These are phyloP conservation scores for Iris macrosiphon DNA, from an alignment of 106 monocot genomes.

Conservation along the genomic window DNA sequence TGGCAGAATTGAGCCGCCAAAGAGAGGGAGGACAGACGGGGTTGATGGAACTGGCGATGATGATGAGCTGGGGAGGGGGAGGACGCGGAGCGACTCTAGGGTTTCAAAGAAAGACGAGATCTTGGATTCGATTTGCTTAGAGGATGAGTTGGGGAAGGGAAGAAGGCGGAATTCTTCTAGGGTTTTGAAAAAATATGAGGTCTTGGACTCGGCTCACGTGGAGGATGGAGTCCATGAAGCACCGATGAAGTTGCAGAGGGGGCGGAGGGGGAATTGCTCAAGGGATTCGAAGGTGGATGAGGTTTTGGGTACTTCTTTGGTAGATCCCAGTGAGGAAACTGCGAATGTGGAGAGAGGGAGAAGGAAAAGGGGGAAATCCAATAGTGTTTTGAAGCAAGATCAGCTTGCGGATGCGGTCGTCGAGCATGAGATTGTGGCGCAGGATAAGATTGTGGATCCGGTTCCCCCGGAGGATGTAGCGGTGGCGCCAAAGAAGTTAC, in stretches of 20 bases:
- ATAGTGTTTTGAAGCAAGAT: neutral
- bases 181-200: slow-evolving; percentile 9
- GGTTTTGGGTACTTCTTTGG: neutral
- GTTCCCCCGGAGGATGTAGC: too few species aligned
- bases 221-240: slow-evolving; percentile 1
- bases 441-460: too few species aligned
- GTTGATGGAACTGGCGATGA: neutral
- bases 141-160: neutral
- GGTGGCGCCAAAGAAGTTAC: too few species aligned
- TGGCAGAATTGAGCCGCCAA: neutral
- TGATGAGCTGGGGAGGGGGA: neutral
- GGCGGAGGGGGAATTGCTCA: too few species aligned
- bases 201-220: neutral
- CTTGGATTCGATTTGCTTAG: neutral
- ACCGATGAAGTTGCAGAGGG: neutral
- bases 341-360: neutral
- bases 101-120: neutral
- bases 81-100: neutral
- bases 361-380: slow-evolving; percentile 3
- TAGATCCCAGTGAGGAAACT: neutral
- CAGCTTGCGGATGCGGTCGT: neutral
- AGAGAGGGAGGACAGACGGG: neutral
- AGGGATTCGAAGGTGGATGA: neutral
- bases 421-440: neutral
- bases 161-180: neutral